Conservation (phyloP, 1,284 basidiomycete genomes). For the Heterobasidion occidentale region DNA sequence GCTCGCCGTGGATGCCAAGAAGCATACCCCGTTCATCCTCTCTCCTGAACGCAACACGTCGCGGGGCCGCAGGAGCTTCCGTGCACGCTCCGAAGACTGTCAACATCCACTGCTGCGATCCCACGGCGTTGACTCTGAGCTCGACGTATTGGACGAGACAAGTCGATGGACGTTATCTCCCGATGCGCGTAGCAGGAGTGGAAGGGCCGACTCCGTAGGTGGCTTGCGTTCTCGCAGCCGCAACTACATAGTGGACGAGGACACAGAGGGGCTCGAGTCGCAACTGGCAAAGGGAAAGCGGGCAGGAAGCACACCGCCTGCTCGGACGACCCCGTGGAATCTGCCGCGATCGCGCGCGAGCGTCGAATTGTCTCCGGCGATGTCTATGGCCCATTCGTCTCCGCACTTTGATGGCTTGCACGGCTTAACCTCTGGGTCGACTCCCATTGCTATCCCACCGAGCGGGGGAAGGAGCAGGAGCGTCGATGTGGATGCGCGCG, state of each 20-base stretch:
- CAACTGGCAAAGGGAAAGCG: neutral
- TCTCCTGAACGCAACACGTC: neutral
- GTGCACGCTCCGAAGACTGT: neutral
- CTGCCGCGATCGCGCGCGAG: slow-evolving; percentile 1
- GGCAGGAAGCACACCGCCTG: slow-evolving; percentile 11
- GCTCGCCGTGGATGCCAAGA: slow-evolving; percentile 1
- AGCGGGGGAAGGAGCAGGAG: neutral
- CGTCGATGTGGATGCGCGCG: neutral
- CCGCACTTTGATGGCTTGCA: slow-evolving; percentile 1
- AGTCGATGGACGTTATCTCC: neutral
- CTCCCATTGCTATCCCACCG: neutral
- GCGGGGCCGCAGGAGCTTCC: neutral
- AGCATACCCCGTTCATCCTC: neutral
- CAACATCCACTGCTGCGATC: neutral
- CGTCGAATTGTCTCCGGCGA: slow-evolving; percentile 8
- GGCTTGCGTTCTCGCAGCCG: neutral
- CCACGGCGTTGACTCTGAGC: neutral
- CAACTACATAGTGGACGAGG: neutral
- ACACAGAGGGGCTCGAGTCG: neutral
- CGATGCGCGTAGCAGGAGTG: neutral
- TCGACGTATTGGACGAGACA: neutral
- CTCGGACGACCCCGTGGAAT: slow-evolving; percentile 6
- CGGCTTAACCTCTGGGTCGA: neutral
- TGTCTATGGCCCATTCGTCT: slow-evolving; percentile 7
- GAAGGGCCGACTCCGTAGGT: neutral